A percentile compares a stretch with the other conserved stretches of the same genome.
phyloP scores from a whole-genome alignment of 2,329 filamentous ascomycete genomes.

The Ophiostoma fasciatum region DNA sequence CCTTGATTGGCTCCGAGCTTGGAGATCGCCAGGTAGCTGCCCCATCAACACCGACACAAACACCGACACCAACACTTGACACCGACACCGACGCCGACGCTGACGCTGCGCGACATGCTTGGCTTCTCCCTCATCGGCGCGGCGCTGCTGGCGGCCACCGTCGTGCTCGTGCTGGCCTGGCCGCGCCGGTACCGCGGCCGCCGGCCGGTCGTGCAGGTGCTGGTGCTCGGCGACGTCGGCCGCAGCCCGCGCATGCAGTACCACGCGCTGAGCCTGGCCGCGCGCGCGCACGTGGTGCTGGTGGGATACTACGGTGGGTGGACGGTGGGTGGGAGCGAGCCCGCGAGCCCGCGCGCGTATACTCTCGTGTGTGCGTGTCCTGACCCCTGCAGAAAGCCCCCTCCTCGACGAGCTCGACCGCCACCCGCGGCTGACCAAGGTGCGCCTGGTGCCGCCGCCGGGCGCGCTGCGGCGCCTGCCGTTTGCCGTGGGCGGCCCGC shows the following conservation, averaged over 20 bases:
- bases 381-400: slow-evolving; percentile 47
- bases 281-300: slow-evolving; percentile 66
- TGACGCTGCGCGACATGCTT: no score
- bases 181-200: slow-evolving; percentile 6
- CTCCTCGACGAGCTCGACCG: slow-evolving; percentile 62
- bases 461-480: slow-evolving; percentile 51
- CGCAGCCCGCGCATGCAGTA: slow-evolving; percentile 97
- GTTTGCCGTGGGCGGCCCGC: slow-evolving; percentile 63
- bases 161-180: slow-evolving; percentile 6
- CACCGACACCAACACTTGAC: no score
- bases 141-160: slow-evolving; percentile 5
- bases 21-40: neutral
- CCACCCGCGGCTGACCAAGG: slow-evolving; percentile 54
- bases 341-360: no score
- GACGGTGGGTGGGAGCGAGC: no score
- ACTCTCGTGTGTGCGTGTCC: neutral
- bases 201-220: slow-evolving; percentile 48
- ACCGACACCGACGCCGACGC: no score
- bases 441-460: slow-evolving; percentile 56
- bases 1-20: neutral
- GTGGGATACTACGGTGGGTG: slow-evolving; percentile 72
- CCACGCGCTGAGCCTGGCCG: slow-evolving; percentile 83
- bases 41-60: no score
- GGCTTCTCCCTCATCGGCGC: slow-evolving; percentile 8
- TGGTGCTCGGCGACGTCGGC: slow-evolving; percentile 91